Evolutionary conservation across 352 stramenopile species (phyloP).

Genomic region (Globisporangium polare): DNA sequence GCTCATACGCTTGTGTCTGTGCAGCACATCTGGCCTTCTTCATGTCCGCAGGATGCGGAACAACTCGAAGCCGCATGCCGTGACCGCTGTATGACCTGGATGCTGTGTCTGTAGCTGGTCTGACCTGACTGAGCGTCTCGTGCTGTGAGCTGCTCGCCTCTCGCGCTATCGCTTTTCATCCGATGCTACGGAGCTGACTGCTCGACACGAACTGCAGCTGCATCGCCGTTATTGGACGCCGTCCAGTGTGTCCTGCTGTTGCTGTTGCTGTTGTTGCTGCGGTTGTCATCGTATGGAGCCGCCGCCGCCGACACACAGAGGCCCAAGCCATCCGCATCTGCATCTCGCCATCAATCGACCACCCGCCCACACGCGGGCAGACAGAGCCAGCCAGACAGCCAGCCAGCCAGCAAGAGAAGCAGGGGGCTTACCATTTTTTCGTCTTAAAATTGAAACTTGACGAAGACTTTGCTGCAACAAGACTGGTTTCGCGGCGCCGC

Average conservation of each 20-base stretch:
- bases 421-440: slow-evolving; percentile 80
- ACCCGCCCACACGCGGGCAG: neutral
- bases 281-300: neutral
- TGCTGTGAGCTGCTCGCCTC: neutral
- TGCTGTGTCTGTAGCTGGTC: neutral
- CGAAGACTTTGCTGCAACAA: slow-evolving; percentile 75
- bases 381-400: neutral
- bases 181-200: neutral
- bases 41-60: no score
- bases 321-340: neutral
- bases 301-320: neutral
- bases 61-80: neutral
- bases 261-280: neutral
- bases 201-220: neutral
- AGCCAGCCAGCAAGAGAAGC: neutral
- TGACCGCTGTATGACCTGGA: neutral
- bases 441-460: slow-evolving; percentile 87
- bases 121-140: slow-evolving; percentile 1
- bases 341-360: neutral
- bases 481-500: slow-evolving; percentile 35
- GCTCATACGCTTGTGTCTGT: neutral
- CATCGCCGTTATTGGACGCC: neutral
- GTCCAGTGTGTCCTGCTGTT: neutral
- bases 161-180: neutral
- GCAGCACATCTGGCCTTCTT: neutral